phyloP scores from a whole-genome alignment of 129 eudicot species.

The Flaveria linearis region DNA sequence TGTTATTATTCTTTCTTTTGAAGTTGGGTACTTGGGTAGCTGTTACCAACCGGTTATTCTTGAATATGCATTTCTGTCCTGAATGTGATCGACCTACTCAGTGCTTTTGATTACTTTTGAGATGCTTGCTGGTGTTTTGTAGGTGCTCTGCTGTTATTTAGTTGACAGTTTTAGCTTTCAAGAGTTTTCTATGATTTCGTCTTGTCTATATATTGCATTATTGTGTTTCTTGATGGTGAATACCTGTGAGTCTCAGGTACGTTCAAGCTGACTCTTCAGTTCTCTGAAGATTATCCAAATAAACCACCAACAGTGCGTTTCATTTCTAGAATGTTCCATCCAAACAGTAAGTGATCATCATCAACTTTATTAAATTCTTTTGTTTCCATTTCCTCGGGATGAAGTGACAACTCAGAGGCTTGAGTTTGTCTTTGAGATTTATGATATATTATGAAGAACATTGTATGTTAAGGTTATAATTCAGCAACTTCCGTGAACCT shows the following conservation, averaged over 20 bases:
- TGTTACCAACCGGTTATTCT: conserved; percentile 21
- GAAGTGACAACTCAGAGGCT: no score
- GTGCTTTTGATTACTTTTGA: conserved; percentile 19
- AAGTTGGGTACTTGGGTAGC: not conserved
- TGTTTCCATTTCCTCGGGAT: not conserved
- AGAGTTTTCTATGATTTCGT: not conserved
- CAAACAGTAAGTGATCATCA: conserved; percentile 60
- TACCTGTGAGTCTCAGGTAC: conserved; percentile 48
- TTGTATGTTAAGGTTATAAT: conserved; percentile 11
- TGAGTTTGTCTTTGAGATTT: conserved; percentile 14
- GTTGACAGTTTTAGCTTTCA: not conserved
- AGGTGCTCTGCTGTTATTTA: conserved; percentile 10
- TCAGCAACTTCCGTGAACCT: not conserved
- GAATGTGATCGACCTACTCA: conserved; percentile 11
- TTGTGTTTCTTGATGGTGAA: conserved; percentile 16
- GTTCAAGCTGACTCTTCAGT: conserved; percentile 76
- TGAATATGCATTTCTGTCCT: conserved; percentile 7
- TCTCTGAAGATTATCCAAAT: conserved; percentile 68
- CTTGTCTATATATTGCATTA: not conserved
- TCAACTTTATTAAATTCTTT: not conserved
- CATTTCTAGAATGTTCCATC: conserved; percentile 83
- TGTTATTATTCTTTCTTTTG: not conserved
- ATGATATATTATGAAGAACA: conserved; percentile 8
- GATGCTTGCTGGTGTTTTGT: conserved; percentile 21
- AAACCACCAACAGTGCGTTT: conserved; percentile 84